Percentiles rank a stretch among this genome's conserved stretches.
Conservation (phyloP, 2,329 filamentous ascomycete genomes). For the Tothia fuscella region DNA sequence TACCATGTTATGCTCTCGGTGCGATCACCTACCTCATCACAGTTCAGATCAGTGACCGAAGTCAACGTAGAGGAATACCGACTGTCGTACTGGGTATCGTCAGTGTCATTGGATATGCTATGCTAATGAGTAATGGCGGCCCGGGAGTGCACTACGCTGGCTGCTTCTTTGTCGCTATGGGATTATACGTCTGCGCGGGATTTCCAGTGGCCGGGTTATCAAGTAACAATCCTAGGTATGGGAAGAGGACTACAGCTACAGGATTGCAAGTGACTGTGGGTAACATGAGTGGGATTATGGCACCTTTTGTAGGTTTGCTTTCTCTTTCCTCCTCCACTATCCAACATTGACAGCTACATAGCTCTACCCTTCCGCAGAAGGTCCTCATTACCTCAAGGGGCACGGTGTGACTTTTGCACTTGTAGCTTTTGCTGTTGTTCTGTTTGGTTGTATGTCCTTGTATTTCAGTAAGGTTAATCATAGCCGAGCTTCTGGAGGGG, state of each 20-base stretch:
- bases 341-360: slow-evolving; percentile 13
- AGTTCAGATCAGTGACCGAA: slow-evolving; percentile 55
- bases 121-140: slow-evolving; percentile 49
- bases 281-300: slow-evolving; percentile 61
- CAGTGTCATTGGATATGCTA: slow-evolving; percentile 55
- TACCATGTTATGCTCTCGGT: slow-evolving; percentile 65
- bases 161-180: slow-evolving; percentile 64
- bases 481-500: slow-evolving; percentile 26
- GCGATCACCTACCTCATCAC: slow-evolving; percentile 55
- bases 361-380: slow-evolving; percentile 34
- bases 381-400: slow-evolving; percentile 37
- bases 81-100: slow-evolving; percentile 49
- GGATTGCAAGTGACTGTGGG: slow-evolving; percentile 60
- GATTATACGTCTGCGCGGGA: slow-evolving; percentile 51
- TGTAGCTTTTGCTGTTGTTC: slow-evolving; percentile 29
- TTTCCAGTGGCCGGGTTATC: slow-evolving; percentile 48
- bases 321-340: neutral
- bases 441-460: slow-evolving; percentile 27
- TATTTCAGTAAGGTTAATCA: slow-evolving; percentile 27
- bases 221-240: slow-evolving; percentile 61
- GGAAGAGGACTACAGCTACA: slow-evolving; percentile 61
- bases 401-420: slow-evolving; percentile 41
- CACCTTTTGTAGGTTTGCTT: slow-evolving; percentile 47
- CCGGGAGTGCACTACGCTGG: slow-evolving; percentile 61
- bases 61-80: slow-evolving; percentile 54